Conservation (phyloP, 176 grass and related monocot genomes). For the Eragrostis curvula region DNA sequence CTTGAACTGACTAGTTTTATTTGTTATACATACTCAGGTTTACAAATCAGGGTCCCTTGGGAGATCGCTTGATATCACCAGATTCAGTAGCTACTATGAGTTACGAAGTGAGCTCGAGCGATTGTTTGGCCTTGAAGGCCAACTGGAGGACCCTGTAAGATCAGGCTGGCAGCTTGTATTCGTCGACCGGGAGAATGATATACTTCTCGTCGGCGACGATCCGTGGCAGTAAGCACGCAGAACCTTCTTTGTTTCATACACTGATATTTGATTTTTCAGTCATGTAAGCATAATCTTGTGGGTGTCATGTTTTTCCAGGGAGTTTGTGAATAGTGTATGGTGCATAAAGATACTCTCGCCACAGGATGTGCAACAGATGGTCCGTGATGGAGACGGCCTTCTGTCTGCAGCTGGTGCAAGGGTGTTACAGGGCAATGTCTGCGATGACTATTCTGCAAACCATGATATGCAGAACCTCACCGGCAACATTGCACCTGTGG, state of each 20-base stretch:
- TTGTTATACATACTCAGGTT: slow-evolving; percentile 48
- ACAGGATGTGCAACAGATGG: slow-evolving; percentile 80
- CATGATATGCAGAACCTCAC: slow-evolving; percentile 65
- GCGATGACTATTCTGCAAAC: slow-evolving; percentile 52
- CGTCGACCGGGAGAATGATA: slow-evolving; percentile 92
- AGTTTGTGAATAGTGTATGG: slow-evolving; percentile 92
- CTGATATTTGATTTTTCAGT: background rate
- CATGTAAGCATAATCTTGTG: slow-evolving; percentile 17
- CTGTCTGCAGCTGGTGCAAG: slow-evolving; percentile 50
- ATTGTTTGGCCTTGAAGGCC: slow-evolving; percentile 97
- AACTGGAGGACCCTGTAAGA: slow-evolving; percentile 93
- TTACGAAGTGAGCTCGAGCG: slow-evolving; percentile 79
- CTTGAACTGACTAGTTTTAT: slow-evolving; percentile 5
- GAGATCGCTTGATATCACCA: slow-evolving; percentile 93
- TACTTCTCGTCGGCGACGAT: slow-evolving; percentile 95
- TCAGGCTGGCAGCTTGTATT: slow-evolving; percentile 99
- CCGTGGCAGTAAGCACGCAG: slow-evolving; percentile 81
- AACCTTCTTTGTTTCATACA: background rate
- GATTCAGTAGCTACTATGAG: slow-evolving; percentile 83
- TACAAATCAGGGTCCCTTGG: slow-evolving; percentile 93
- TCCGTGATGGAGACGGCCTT: slow-evolving; percentile 53
- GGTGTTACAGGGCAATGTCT: slow-evolving; percentile 50
- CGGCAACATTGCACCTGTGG: slow-evolving; percentile 55
- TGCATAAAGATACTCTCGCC: slow-evolving; percentile 92
- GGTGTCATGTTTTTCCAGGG: slow-evolving; percentile 51